Percentiles rank a stretch among this genome's conserved stretches.
These are phyloP conservation scores for Kluyveromyces siamensis DNA, from an alignment of 805 yeast species.

Conservation along the genomic window DNA sequence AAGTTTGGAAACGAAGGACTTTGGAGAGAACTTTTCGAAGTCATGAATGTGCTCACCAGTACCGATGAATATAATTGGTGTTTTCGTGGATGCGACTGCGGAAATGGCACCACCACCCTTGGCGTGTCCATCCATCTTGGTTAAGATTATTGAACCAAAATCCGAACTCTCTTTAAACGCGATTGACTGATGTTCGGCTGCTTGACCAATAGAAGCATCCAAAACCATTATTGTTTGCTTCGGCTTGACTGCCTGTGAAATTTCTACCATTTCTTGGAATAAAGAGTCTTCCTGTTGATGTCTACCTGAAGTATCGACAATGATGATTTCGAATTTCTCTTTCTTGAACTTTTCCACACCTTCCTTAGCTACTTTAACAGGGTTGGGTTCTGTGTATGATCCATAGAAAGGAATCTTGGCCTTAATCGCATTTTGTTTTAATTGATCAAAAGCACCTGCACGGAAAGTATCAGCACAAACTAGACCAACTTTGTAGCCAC, in stretches of 20 bases:
- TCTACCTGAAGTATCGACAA: slow-evolving; percentile 97
- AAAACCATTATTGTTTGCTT: slow-evolving; percentile 94
- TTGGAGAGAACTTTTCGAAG: slow-evolving; percentile 83
- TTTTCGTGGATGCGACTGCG: slow-evolving; percentile 93
- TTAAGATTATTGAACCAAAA: slow-evolving; percentile 89
- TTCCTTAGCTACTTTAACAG: slow-evolving; percentile 80
- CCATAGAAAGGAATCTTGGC: slow-evolving; percentile 93
- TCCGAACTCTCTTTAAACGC: slow-evolving; percentile 91
- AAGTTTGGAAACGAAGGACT: slow-evolving; percentile 80
- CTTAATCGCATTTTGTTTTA: slow-evolving; percentile 93
- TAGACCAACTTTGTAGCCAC: slow-evolving; percentile 91
- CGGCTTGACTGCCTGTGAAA: slow-evolving; percentile 81
- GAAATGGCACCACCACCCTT: slow-evolving; percentile 99
- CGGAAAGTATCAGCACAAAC: slow-evolving; percentile 99
- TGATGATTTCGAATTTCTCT: slow-evolving; percentile 86
- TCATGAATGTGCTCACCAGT: slow-evolving; percentile 97
- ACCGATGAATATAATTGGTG: slow-evolving; percentile 94
- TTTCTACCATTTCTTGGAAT: slow-evolving; percentile 91
- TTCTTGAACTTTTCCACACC: slow-evolving; percentile 89
- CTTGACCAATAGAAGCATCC: slow-evolving; percentile 97
- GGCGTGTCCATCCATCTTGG: slow-evolving; percentile 98
- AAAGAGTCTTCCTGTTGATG: slow-evolving; percentile 90
- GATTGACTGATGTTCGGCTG: slow-evolving; percentile 88
- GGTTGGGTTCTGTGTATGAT: slow-evolving; percentile 91
- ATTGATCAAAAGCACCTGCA: slow-evolving; percentile 98